Conservation (phyloP, 768 basidiomycete species). For the Mrakia hoshinonis region DNA sequence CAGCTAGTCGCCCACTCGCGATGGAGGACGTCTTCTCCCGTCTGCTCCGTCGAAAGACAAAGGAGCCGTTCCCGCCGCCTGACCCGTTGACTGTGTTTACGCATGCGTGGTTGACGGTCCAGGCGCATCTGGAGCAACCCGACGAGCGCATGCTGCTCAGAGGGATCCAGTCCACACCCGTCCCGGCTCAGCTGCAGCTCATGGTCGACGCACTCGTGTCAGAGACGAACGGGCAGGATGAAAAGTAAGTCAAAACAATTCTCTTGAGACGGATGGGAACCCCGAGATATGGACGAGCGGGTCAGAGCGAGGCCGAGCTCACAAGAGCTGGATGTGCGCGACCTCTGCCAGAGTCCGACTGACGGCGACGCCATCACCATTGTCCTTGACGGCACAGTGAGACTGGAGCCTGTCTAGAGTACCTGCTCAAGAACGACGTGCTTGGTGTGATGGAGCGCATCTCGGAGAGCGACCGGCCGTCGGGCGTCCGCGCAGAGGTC, state of each 20-base stretch:
- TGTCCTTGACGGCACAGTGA: no score
- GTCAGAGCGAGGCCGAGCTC: neutral
- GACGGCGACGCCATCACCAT: no score
- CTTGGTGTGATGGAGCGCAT: conserved; percentile 74
- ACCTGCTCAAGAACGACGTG: conserved; percentile 81
- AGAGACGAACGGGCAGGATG: conserved; percentile 75
- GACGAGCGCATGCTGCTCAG: conserved; percentile 78
- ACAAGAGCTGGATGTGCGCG: conserved; percentile 22
- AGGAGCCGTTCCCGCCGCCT: neutral
- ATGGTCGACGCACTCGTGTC: conserved; percentile 79
- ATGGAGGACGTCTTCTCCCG: conserved; percentile 20
- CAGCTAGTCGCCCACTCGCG: no score
- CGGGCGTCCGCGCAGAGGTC: conserved; percentile 85
- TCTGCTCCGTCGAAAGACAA: conserved; percentile 4
- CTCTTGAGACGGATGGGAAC: neutral
- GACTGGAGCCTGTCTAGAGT: conserved; percentile 83
- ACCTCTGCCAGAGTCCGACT: conserved; percentile 5
- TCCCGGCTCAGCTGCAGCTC: conserved; percentile 62
- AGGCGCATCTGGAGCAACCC: conserved; percentile 62
- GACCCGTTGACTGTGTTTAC: conserved; percentile 12
- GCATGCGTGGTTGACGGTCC: conserved; percentile 15
- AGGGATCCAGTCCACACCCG: conserved; percentile 73
- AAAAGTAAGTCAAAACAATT: conserved; percentile 55
- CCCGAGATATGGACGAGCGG: neutral
- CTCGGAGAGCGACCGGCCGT: conserved; percentile 73